phyloP scores from a whole-genome alignment of 202 grass and related monocot genomes.

The Zoysia matrella region DNA sequence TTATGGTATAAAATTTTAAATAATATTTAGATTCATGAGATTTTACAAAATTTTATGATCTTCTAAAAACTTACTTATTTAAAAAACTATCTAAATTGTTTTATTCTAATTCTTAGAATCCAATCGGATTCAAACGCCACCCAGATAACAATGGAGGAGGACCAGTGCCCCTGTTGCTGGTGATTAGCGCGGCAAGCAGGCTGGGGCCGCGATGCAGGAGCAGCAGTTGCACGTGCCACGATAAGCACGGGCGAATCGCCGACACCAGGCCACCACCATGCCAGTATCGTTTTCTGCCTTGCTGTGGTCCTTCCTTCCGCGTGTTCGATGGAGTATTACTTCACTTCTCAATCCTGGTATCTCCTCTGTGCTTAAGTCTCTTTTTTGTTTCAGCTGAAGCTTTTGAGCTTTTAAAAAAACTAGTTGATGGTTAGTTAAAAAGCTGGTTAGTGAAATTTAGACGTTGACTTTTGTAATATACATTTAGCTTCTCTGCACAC shows the following conservation, averaged over 20 bases:
- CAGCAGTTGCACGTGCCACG: conserved; percentile 25
- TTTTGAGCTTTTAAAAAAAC: too few species aligned
- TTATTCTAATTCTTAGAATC: neutral
- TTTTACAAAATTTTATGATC: too few species aligned
- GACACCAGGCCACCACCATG: neutral
- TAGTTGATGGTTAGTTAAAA: too few species aligned
- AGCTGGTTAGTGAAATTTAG: too few species aligned
- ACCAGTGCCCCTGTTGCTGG: neutral
- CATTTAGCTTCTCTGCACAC: too few species aligned
- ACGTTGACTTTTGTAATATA: too few species aligned
- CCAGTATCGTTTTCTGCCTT: conserved; percentile 20
- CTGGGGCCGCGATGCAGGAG: neutral
- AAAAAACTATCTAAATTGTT: too few species aligned
- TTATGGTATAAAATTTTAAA: too few species aligned
- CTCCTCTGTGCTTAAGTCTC: neutral
- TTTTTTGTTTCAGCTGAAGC: too few species aligned
- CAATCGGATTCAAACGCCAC: neutral
- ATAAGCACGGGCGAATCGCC: conserved; percentile 20
- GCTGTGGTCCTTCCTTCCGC: conserved; percentile 6
- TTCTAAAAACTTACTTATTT: too few species aligned
- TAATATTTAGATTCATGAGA: too few species aligned
- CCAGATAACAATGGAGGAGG: neutral
- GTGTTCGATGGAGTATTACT: neutral
- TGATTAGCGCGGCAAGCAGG: conserved; percentile 9
- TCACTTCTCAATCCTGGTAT: neutral